Evolutionary conservation across 2,329 filamentous ascomycete species (phyloP), one percentile per base, ranked within the genome.

Genomic region (Proliferodiscus dingleyae): DNA sequence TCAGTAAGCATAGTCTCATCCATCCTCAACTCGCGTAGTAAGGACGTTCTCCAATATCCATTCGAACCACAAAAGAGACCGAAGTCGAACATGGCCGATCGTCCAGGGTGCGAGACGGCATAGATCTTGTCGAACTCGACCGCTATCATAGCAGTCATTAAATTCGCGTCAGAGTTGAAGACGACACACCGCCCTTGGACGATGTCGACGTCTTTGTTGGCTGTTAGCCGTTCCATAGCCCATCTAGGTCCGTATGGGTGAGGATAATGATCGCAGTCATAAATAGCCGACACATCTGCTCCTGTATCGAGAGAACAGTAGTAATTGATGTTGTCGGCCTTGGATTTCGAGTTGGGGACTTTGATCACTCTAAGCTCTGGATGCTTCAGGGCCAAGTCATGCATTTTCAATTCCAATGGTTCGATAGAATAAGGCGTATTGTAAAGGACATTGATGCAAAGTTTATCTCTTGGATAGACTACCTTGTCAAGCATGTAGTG

Each of bases 101-200:
- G 65, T 4, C 71, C 71, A 2, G 71, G 71, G 50, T 74, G 71
- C 9, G 71, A 72, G 9, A 73, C 71, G 2, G 71, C 71, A 51
- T 74, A 74, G 47, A 74, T 74, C 56, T 73, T 73, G 57, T 74
- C 71, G 46, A 74, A 74, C 50, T 74, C 71, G 26, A 73, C 67
- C 2, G 68, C 64, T 11, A 74, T 72, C 68, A 74, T 69, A 37
- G 63, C 66, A 1, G 71, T 66, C 36, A 71, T 61, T 51, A 71
- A 64, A 3, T 61, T 66, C 4, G 69, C 67, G 9, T 62, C 61
- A 4, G 71, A 63, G 54, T 74, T 74, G 61, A 72, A 71, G 24
- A 74, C 62, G 4, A 74, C 65, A 53, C 71, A 74, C 18, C 71
- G 68, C 6, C 71, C 71, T 58, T 74, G 71, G 4, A 74, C 71